A percentile compares a stretch with the other conserved stretches of the same genome.
These are phyloP conservation scores for Phylloporus arenicola DNA, from an alignment of 768 basidiomycete species.

Conservation along the genomic window DNA sequence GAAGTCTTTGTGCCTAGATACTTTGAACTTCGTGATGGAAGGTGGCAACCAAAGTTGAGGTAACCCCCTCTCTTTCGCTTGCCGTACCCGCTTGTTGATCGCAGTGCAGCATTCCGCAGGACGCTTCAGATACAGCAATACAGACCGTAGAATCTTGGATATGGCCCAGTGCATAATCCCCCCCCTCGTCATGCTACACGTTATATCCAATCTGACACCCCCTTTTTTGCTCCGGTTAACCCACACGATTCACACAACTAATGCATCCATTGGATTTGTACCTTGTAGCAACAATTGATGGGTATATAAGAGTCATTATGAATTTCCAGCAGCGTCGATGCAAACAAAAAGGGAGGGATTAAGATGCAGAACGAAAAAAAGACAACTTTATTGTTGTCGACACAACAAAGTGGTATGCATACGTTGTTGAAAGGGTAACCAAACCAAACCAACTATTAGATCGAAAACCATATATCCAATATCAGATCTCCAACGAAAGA, in stretches of 20 bases:
- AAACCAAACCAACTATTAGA: conserved; percentile 18
- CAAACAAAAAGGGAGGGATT: conserved; percentile 11
- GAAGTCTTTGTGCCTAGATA: conserved; percentile 68
- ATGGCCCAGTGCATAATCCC: conserved; percentile 38
- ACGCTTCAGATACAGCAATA: conserved; percentile 62
- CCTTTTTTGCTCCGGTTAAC: conserved; percentile 10
- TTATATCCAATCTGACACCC: conserved; percentile 15
- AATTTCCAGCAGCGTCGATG: conserved; percentile 14
- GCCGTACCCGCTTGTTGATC: not conserved
- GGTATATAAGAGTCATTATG: conserved; percentile 31
- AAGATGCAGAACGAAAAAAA: not conserved
- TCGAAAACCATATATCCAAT: conserved; percentile 18
- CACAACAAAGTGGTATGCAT: conserved; percentile 15
- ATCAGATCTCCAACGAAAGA: conserved; percentile 12
- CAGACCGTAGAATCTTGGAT: conserved; percentile 75
- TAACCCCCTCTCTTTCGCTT: conserved; percentile 29
- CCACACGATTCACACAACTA: conserved; percentile 26
- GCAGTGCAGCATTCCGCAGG: conserved; percentile 51
- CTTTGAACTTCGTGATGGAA: conserved; percentile 72
- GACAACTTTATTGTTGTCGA: conserved; percentile 1
- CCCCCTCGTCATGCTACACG: conserved; percentile 4
- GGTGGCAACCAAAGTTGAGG: conserved; percentile 79
- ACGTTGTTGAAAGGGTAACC: not conserved
- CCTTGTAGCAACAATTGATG: conserved; percentile 36
- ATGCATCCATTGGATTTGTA: conserved; percentile 35